Conservation (phyloP, 2,329 filamentous ascomycete species). For the Xylariaceae sp. region DNA sequence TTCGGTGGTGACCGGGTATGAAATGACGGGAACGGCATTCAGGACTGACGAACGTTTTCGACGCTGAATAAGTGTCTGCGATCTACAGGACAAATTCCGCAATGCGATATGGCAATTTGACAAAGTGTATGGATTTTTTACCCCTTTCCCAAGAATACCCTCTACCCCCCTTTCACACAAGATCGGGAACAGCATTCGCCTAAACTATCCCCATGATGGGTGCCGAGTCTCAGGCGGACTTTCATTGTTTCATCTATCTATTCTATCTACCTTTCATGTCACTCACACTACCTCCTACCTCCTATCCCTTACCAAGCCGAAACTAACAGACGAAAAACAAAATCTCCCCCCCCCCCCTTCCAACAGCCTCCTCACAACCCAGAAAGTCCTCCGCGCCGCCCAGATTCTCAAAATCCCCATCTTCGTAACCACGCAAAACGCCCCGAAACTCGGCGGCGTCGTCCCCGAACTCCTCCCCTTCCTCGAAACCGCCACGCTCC, state of each 20-base stretch:
- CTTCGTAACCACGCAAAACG: slow-evolving; percentile 81
- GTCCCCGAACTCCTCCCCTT: slow-evolving; percentile 62
- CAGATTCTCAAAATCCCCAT: slow-evolving; percentile 67
- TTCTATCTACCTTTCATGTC: too few species aligned
- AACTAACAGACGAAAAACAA: too few species aligned
- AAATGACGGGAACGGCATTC: too few species aligned
- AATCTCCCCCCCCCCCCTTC: too few species aligned
- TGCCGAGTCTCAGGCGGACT: too few species aligned
- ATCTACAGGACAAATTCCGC: slow-evolving; percentile 91
- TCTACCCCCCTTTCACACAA: too few species aligned
- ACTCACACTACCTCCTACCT: too few species aligned
- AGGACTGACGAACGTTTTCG: slow-evolving; percentile 13
- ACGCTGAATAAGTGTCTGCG: slow-evolving; percentile 64
- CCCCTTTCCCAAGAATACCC: background rate
- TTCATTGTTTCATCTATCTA: too few species aligned
- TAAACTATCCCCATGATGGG: too few species aligned
- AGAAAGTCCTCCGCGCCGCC: slow-evolving; percentile 63
- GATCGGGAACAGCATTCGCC: too few species aligned
- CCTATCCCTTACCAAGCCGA: too few species aligned
- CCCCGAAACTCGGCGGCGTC: slow-evolving; percentile 70
- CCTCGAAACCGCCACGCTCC: slow-evolving; percentile 46
- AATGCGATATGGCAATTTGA: slow-evolving; percentile 77
- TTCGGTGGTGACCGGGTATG: too few species aligned
- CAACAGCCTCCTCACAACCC: slow-evolving; percentile 56
- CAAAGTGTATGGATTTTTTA: slow-evolving; percentile 55